These are phyloP conservation scores for Suhomyces vadensis DNA, from an alignment of 805 yeast genomes.

Conservation along the genomic window DNA sequence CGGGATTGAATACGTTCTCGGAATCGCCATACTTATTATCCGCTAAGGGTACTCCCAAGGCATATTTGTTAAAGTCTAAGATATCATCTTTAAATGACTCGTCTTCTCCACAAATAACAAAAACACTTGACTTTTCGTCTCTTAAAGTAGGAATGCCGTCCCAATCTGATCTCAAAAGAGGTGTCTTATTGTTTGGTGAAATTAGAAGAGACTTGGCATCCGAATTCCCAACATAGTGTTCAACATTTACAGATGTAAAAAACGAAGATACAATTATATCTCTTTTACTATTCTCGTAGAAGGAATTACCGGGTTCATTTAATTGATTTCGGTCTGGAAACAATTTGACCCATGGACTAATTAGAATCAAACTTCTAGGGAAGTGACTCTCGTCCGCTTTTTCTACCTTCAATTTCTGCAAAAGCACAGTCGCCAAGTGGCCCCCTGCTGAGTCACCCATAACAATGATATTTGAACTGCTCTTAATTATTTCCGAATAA, in stretches of 20 bases:
- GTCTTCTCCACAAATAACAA: conserved; percentile 41
- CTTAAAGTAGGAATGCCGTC: conserved; percentile 30
- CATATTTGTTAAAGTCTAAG: conserved; percentile 33
- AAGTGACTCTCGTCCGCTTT: conserved; percentile 9
- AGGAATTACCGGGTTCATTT: conserved; percentile 33
- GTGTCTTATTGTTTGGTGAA: conserved; percentile 29
- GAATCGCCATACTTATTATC: conserved; percentile 28
- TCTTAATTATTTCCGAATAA: conserved; percentile 23
- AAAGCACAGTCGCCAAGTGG: conserved; percentile 31
- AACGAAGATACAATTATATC: conserved; percentile 10
- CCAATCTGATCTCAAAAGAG: conserved; percentile 33
- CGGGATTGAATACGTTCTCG: conserved; percentile 17
- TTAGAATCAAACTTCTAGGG: conserved; percentile 29
- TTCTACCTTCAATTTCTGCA: conserved; percentile 31
- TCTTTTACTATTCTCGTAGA: conserved; percentile 26
- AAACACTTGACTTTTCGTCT: conserved; percentile 26
- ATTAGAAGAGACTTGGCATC: conserved; percentile 11
- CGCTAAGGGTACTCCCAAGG: conserved; percentile 29
- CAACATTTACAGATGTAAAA: background rate
- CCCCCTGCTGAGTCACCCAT: conserved; percentile 49
- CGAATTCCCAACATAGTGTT: conserved; percentile 15
- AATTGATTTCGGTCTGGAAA: conserved; percentile 20
- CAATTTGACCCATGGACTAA: conserved; percentile 44
- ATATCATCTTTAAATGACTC: conserved; percentile 41
- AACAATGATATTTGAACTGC: conserved; percentile 27